These are phyloP conservation scores for Fraxinus sp. DNA, from an alignment of 305 asterid genomes.

Conservation along the genomic window DNA sequence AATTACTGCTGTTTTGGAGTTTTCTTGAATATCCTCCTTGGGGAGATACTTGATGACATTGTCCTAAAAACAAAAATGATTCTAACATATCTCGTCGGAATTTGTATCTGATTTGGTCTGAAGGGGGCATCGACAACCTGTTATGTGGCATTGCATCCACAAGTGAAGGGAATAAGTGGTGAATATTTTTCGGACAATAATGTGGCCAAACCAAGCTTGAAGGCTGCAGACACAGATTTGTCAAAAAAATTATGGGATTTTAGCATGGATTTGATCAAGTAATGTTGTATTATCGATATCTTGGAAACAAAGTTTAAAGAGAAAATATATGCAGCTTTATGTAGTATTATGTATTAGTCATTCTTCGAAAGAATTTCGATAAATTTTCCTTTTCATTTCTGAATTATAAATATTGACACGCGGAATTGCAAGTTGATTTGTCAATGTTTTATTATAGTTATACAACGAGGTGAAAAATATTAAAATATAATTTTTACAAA, in stretches of 20 bases:
- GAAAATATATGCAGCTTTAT: not conserved
- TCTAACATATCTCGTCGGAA: not conserved
- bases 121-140: slow-evolving; percentile 73
- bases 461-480: not conserved
- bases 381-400: not conserved
- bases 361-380: not conserved
- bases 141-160: slow-evolving; percentile 55
- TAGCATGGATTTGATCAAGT: slow-evolving; percentile 40
- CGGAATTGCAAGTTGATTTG: not conserved
- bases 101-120: not conserved
- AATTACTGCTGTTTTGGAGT: not conserved
- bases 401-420: not conserved
- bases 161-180: slow-evolving; percentile 56
- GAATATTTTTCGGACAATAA: slow-evolving; percentile 55
- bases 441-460: too few relatives aligned
- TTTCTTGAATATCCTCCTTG: not conserved
- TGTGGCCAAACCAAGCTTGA: slow-evolving; percentile 34
- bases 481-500: not conserved
- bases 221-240: slow-evolving; percentile 43
- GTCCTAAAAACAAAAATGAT: not conserved
- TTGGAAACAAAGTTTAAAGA: not conserved
- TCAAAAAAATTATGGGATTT: slow-evolving; percentile 63
- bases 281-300: not conserved
- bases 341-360: not conserved
- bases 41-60: not conserved